Percentiles rank a stretch among this genome's conserved stretches.
phyloP scores from a whole-genome alignment of 306 rosid species.

The Argentina anserina region DNA sequence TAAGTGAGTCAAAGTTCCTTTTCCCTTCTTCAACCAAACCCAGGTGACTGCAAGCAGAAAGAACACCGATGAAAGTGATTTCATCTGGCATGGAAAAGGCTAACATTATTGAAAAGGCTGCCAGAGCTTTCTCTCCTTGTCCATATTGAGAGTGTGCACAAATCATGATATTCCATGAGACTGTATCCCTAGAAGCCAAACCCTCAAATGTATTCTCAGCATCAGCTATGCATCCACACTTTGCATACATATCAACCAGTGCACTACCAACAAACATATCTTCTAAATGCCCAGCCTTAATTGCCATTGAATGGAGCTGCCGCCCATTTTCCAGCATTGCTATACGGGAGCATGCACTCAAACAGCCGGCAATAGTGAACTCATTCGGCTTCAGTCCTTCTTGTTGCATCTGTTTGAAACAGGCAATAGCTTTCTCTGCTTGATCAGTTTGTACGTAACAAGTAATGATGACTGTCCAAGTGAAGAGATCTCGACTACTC shows the following conservation, averaged over 20 bases:
- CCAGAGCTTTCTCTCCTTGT: constrained; percentile 32
- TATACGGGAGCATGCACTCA: constrained; percentile 36
- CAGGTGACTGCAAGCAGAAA: constrained; percentile 36
- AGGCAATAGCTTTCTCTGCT: constrained; percentile 26
- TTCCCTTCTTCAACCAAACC: constrained; percentile 38
- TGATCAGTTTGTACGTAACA: constrained; percentile 19
- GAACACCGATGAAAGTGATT: constrained; percentile 34
- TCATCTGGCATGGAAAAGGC: constrained; percentile 25
- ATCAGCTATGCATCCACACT: constrained; percentile 36
- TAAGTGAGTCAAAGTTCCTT: constrained; percentile 27
- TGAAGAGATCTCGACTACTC: constrained; percentile 25
- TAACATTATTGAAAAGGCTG: constrained; percentile 23
- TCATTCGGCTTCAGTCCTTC: constrained; percentile 40
- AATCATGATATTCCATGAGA: constrained; percentile 39
- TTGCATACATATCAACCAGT: constrained; percentile 38
- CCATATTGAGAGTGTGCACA: constrained; percentile 35
- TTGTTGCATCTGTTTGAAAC: constrained; percentile 30
- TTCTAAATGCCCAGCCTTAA: constrained; percentile 28
- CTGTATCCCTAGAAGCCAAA: constrained; percentile 22
- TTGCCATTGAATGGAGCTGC: constrained; percentile 33
- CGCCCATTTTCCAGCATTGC: constrained; percentile 29
- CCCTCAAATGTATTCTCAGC: constrained; percentile 25
- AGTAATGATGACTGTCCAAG: constrained; percentile 37
- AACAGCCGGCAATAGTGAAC: constrained; percentile 30
- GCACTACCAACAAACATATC: constrained; percentile 31